These are phyloP conservation scores for Graphilbum sp. DNA, from an alignment of 2,329 filamentous ascomycete species.

Conservation along the genomic window DNA sequence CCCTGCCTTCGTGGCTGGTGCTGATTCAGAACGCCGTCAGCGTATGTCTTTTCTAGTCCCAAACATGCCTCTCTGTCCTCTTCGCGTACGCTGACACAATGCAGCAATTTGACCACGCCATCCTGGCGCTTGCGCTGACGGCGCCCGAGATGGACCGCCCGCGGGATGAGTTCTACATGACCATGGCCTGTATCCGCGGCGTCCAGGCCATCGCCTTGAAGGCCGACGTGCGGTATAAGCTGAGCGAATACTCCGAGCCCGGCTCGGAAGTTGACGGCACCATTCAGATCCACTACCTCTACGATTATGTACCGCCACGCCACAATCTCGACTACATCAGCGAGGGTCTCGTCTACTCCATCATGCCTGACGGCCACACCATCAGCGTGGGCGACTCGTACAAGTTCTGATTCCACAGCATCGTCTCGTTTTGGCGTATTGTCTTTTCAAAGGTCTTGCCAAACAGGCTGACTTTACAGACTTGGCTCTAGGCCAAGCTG, in stretches of 20 bases:
- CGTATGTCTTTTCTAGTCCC: constrained; percentile 5
- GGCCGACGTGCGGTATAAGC: constrained; percentile 6
- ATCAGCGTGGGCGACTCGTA: constrained; percentile 1
- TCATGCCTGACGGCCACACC: constrained; percentile 3
- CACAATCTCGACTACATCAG: neutral
- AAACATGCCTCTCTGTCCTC: too few relatives aligned
- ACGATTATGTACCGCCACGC: constrained; percentile 2
- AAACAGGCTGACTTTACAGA: too few relatives aligned
- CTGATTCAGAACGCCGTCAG: constrained; percentile 3
- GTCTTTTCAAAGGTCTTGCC: too few relatives aligned
- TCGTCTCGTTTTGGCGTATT: neutral
- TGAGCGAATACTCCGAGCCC: constrained; percentile 1
- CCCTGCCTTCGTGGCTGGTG: constrained; percentile 3
- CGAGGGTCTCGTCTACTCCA: constrained; percentile 2
- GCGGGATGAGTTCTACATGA: neutral
- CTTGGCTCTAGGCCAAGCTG: too few relatives aligned
- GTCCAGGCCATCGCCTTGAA: constrained; percentile 4
- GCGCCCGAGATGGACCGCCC: constrained; percentile 1
- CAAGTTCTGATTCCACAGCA: neutral
- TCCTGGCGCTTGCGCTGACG: constrained; percentile 4
- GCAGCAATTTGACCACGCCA: constrained; percentile 9
- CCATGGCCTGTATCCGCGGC: constrained; percentile 3
- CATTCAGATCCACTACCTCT: constrained; percentile 5
- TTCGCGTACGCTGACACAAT: too few relatives aligned
- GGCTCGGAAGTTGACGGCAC: constrained; percentile 6